phyloP scores from a whole-genome alignment of 1,284 basidiomycete genomes.

The Ceratobasidium sp. region DNA sequence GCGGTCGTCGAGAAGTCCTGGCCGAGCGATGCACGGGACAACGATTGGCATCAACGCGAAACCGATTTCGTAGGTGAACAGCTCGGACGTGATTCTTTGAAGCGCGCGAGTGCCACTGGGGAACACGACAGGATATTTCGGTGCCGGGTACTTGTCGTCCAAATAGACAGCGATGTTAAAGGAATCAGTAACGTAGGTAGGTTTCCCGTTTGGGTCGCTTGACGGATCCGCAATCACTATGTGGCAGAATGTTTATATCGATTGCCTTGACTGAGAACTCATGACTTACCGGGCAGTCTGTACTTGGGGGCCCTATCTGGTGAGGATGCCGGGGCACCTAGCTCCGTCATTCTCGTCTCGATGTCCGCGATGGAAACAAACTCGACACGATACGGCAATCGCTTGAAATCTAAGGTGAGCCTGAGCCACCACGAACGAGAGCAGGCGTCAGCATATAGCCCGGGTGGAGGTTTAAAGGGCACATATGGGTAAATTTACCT shows the following conservation, averaged over 20 bases:
- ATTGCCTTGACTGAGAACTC: not conserved
- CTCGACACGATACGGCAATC: constrained; percentile 49
- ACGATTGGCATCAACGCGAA: constrained; percentile 32
- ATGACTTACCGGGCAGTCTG: constrained; percentile 37
- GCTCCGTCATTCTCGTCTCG: constrained; percentile 41
- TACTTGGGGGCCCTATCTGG: constrained; percentile 43
- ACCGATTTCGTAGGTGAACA: constrained; percentile 29
- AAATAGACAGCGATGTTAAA: constrained; percentile 45
- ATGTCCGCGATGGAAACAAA: constrained; percentile 50
- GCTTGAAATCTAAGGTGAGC: constrained; percentile 50
- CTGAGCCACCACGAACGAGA: constrained; percentile 26
- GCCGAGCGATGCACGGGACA: constrained; percentile 13
- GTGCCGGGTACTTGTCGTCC: constrained; percentile 42
- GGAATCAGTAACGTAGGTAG: constrained; percentile 42
- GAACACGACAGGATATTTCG: constrained; percentile 17
- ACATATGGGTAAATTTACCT: not conserved
- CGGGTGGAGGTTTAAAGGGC: too few relatives aligned
- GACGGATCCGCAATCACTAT: constrained; percentile 45
- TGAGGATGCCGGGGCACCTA: constrained; percentile 55
- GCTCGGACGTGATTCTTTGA: constrained; percentile 36
- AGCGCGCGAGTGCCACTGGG: constrained; percentile 35
- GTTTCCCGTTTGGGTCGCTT: constrained; percentile 22
- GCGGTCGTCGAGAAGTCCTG: constrained; percentile 47
- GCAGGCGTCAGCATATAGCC: too few relatives aligned
- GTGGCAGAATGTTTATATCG: not conserved